Evolutionary conservation across 352 stramenopile species (phyloP).

Genomic region (Blastocystis sp.): DNA sequence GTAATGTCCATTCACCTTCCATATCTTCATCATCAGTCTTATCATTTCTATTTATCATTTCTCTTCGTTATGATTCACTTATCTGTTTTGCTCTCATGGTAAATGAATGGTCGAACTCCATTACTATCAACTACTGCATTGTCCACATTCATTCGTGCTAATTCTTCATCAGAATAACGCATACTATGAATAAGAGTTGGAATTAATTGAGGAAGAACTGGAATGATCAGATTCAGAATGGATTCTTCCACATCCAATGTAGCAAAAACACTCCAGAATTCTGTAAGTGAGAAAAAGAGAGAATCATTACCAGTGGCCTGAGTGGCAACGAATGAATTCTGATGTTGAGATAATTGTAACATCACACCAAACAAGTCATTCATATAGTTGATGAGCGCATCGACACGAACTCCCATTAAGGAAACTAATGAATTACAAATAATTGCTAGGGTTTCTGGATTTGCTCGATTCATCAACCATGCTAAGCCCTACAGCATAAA

Average conservation of each 20-base stretch:
- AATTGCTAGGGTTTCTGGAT: conserved; percentile 5
- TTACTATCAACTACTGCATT: background rate
- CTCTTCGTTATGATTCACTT: background rate
- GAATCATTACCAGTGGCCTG: conserved; percentile 17
- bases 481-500: background rate
- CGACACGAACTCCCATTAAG: background rate
- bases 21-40: background rate
- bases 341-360: conserved; percentile 30
- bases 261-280: conserved; percentile 40
- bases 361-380: conserved; percentile 36
- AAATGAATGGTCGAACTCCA: conserved; percentile 43
- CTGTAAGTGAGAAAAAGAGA: background rate
- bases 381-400: background rate
- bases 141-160: conserved; percentile 26
- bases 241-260: conserved; percentile 8
- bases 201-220: background rate
- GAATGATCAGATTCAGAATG: background rate
- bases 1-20: conserved; percentile 44
- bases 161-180: conserved; percentile 38
- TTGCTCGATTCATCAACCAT: conserved; percentile 3
- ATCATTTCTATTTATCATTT: background rate
- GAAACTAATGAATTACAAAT: conserved; percentile 42
- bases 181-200: conserved; percentile 36
- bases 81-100: background rate
- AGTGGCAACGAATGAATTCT: conserved; percentile 26